Evolutionary conservation across 768 basidiomycete species (phyloP).

Genomic region (Tulasnella sp.): DNA sequence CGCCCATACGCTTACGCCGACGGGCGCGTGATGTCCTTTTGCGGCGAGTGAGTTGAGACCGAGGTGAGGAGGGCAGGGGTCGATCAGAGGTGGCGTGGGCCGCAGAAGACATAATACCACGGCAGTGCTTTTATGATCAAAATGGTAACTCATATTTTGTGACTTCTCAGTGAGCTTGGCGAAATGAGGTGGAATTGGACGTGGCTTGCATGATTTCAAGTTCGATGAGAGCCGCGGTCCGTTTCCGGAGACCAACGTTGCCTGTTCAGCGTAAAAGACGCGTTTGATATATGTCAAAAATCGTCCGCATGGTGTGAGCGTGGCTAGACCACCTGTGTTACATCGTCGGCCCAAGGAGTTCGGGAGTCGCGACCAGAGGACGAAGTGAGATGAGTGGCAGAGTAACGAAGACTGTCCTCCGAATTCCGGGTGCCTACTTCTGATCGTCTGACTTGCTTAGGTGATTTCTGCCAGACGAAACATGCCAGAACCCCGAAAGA

Average conservation of each 20-base stretch:
- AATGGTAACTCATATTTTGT: neutral
- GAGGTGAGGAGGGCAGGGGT: neutral
- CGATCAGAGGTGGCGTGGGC: neutral
- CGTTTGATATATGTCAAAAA: neutral
- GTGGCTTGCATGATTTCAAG: neutral
- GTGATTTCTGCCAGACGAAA: neutral
- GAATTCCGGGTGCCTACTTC: neutral
- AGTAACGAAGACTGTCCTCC: neutral
- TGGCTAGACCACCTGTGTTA: neutral
- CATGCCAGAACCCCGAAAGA: neutral
- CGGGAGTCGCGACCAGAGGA: neutral
- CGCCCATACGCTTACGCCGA: neutral
- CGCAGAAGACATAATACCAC: neutral
- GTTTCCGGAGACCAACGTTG: neutral
- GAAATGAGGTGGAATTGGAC: neutral
- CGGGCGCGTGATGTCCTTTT: neutral
- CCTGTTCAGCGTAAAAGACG: neutral
- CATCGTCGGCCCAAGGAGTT: neutral
- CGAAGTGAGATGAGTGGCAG: neutral
- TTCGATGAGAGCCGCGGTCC: neutral
- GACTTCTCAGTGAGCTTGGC: neutral
- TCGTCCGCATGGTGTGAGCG: neutral
- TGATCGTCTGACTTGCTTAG: neutral
- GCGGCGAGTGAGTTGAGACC: neutral
- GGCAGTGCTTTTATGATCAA: neutral